Conservation (phyloP, 208 protist species). For the Strigomonas culicis region DNA sequence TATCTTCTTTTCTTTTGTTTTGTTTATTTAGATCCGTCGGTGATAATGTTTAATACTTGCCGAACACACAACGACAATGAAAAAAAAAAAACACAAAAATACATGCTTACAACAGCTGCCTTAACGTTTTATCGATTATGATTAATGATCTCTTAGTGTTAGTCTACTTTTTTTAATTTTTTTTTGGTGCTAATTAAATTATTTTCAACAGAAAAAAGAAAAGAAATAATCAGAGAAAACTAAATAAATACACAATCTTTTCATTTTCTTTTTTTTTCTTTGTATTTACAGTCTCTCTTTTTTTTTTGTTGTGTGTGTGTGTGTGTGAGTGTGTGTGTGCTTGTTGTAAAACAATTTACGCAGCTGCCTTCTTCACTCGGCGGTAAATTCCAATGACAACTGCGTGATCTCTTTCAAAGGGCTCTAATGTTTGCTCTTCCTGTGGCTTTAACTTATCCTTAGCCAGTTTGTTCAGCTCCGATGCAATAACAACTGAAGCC, state of each 20-base stretch:
- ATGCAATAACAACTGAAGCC: slow-evolving; percentile 97
- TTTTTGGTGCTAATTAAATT: slow-evolving; percentile 1
- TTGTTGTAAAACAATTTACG: slow-evolving; percentile 8
- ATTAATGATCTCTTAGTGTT: not conserved
- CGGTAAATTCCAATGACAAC: slow-evolving; percentile 95
- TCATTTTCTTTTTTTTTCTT: not conserved
- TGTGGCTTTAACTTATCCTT: slow-evolving; percentile 97
- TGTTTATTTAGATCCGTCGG: not conserved
- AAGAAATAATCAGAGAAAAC: slow-evolving; percentile 6
- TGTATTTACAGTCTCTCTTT: not conserved
- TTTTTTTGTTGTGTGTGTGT: not conserved
- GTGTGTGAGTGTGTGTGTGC: not conserved
- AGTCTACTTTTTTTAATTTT: slow-evolving; percentile 4
- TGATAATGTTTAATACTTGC: not conserved
- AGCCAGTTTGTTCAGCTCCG: slow-evolving; percentile 97
- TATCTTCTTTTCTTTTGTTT: slow-evolving; percentile 6
- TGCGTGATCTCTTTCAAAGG: slow-evolving; percentile 99
- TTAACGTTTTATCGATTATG: no score
- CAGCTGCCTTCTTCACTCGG: slow-evolving; percentile 54
- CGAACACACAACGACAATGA: slow-evolving; percentile 7
- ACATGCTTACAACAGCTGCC: not conserved
- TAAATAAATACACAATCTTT: not conserved
- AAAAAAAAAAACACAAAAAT: slow-evolving; percentile 8
- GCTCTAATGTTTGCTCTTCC: slow-evolving; percentile 98
- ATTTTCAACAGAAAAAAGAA: not conserved